Conservation (phyloP, 352 stramenopile species). For the Pythium dissimile region DNA sequence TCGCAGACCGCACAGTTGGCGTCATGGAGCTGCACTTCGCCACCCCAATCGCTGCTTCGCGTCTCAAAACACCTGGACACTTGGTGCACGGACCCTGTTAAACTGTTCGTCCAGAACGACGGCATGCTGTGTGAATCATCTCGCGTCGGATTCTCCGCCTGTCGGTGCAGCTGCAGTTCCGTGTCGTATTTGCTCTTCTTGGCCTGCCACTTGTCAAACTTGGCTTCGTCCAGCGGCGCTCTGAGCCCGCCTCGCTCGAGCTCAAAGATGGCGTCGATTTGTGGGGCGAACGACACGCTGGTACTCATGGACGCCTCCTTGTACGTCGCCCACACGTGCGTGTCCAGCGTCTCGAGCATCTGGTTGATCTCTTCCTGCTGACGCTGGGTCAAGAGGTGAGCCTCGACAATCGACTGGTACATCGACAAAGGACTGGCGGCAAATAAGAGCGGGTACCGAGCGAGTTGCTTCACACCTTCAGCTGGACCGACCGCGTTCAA, state of each 20-base stretch:
- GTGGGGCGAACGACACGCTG: constrained; percentile 62
- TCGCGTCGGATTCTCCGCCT: no score
- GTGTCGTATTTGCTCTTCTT: constrained; percentile 59
- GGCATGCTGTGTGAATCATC: no score
- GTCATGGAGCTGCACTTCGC: constrained; percentile 83
- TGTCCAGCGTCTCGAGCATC: constrained; percentile 80
- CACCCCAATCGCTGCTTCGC: constrained; percentile 83
- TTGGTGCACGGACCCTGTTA: neutral
- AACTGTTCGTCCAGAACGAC: neutral
- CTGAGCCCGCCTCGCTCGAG: constrained; percentile 49
- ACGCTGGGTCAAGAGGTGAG: constrained; percentile 57
- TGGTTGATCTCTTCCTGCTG: constrained; percentile 62
- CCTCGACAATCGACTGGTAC: constrained; percentile 79
- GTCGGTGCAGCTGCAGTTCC: constrained; percentile 13
- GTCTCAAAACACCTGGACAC: constrained; percentile 63
- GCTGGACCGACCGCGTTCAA: constrained; percentile 53
- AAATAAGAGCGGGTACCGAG: constrained; percentile 59
- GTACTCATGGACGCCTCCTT: constrained; percentile 50
- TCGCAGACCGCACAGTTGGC: constrained; percentile 69
- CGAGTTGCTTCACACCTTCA: constrained; percentile 59
- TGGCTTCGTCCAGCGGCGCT: constrained; percentile 37
- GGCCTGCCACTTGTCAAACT: constrained; percentile 48
- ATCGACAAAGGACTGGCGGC: constrained; percentile 56
- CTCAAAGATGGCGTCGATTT: constrained; percentile 63
- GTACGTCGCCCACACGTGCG: constrained; percentile 76